These are phyloP conservation scores for Colletotrichum tofieldiae DNA, from an alignment of 2,329 filamentous ascomycete genomes.

Conservation along the genomic window DNA sequence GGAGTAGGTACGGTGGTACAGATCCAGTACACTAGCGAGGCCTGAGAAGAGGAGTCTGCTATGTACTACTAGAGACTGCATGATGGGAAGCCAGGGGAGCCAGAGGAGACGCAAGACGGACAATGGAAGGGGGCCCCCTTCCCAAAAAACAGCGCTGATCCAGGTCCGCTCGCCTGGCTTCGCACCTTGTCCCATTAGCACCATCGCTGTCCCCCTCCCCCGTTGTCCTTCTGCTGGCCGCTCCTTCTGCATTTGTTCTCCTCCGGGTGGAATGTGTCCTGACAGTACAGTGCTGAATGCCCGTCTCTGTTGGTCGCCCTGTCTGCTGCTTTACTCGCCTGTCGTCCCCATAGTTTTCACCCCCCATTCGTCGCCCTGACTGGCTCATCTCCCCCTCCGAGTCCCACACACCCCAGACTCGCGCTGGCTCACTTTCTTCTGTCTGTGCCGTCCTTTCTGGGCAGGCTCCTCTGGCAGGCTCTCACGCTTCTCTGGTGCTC, in stretches of 20 bases:
- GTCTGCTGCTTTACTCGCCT: slow-evolving; percentile 47
- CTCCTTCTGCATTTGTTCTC: not conserved
- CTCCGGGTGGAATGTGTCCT: not conserved
- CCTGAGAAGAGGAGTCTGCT: not conserved
- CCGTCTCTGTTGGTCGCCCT: not conserved
- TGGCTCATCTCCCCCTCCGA: slow-evolving; percentile 43
- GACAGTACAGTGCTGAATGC: not conserved
- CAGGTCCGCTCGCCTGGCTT: slow-evolving; percentile 39
- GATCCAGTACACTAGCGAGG: not conserved
- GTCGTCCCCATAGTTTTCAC: slow-evolving; percentile 47
- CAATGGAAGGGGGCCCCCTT: not conserved
- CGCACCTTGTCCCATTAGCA: slow-evolving; percentile 24
- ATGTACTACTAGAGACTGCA: not conserved
- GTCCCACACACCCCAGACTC: slow-evolving; percentile 23
- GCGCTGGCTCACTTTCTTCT: slow-evolving; percentile 7
- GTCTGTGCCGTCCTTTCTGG: slow-evolving; percentile 12
- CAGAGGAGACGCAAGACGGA: not conserved
- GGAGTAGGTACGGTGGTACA: not conserved
- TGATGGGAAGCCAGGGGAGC: not conserved
- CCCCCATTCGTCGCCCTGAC: slow-evolving; percentile 24
- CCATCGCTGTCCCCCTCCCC: not conserved
- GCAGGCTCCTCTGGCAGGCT: not conserved
- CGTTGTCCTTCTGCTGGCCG: slow-evolving; percentile 28
- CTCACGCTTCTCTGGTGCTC: slow-evolving; percentile 4
- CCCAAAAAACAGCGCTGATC: slow-evolving; percentile 40